Evolutionary conservation across 768 basidiomycete genomes (phyloP).

Genomic region (Cystobasidium onofrii): DNA sequence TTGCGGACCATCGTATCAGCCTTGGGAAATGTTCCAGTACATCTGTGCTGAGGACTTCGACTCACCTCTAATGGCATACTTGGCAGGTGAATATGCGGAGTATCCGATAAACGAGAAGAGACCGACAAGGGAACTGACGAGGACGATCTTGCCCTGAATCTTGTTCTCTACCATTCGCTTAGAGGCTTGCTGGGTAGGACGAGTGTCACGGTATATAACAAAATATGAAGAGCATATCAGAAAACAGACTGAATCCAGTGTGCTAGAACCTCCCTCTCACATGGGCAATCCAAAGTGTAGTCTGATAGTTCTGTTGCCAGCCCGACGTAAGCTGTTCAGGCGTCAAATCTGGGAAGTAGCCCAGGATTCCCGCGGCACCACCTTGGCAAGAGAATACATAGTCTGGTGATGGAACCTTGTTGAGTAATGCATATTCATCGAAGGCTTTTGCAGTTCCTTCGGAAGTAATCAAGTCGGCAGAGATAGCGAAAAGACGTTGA

Average conservation of each 20-base stretch:
- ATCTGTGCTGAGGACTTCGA: too few relatives aligned
- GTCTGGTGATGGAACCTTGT: constrained; percentile 60
- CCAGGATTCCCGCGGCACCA: constrained; percentile 53
- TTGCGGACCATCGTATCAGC: too few relatives aligned
- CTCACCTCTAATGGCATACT: constrained; percentile 74
- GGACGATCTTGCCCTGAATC: constrained; percentile 61
- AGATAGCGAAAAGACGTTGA: constrained; percentile 61
- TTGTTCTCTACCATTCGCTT: constrained; percentile 59
- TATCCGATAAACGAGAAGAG: constrained; percentile 72
- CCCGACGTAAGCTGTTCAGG: constrained; percentile 56
- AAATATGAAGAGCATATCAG: too few relatives aligned
- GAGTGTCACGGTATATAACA: too few relatives aligned
- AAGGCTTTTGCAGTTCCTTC: constrained; percentile 57
- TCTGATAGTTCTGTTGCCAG: constrained; percentile 57
- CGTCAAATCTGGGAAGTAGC: constrained; percentile 64
- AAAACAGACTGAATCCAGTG: too few relatives aligned
- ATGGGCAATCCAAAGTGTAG: constrained; percentile 53
- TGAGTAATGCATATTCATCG: constrained; percentile 54
- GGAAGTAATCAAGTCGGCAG: constrained; percentile 57
- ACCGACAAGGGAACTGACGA: constrained; percentile 60
- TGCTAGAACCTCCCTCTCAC: too few relatives aligned
- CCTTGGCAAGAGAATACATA: constrained; percentile 76
- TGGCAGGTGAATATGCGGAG: constrained; percentile 69
- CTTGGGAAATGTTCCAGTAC: not conserved
- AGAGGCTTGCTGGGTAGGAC: constrained; percentile 63